phyloP scores from a whole-genome alignment of 2,329 filamentous ascomycete species.

The Dothistroma pini region DNA sequence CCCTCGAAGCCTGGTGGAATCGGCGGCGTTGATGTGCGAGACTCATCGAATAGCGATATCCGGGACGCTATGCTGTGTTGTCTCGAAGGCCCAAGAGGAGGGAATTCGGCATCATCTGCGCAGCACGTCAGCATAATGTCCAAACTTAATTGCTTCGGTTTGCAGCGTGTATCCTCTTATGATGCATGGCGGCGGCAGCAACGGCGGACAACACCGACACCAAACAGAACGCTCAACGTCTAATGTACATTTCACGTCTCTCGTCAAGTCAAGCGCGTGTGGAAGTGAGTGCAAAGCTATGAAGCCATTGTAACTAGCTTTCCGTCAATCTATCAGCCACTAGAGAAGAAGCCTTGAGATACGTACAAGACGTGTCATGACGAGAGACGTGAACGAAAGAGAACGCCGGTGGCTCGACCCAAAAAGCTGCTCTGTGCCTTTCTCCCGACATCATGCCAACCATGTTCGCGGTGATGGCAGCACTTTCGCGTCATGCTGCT shows the following conservation, averaged over 20 bases:
- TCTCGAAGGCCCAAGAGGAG: slow-evolving; percentile 24
- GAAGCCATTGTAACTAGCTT: slow-evolving; percentile 30
- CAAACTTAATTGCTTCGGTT: neutral
- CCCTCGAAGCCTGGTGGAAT: slow-evolving; percentile 37
- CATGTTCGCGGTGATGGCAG: slow-evolving; percentile 19
- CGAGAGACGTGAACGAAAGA: slow-evolving; percentile 23
- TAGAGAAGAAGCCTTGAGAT: slow-evolving; percentile 28
- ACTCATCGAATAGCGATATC: slow-evolving; percentile 27
- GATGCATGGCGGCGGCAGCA: slow-evolving; percentile 22
- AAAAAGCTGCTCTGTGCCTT: slow-evolving; percentile 6
- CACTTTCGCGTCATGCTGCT: slow-evolving; percentile 17
- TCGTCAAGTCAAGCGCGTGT: slow-evolving; percentile 26
- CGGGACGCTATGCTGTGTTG: slow-evolving; percentile 25
- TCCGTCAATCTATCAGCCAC: slow-evolving; percentile 36
- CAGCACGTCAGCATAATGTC: slow-evolving; percentile 17
- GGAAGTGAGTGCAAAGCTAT: slow-evolving; percentile 19
- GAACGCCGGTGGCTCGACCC: slow-evolving; percentile 14
- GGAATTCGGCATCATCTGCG: slow-evolving; percentile 31
- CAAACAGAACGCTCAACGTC: slow-evolving; percentile 16
- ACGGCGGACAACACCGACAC: slow-evolving; percentile 9
- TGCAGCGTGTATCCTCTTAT: slow-evolving; percentile 18
- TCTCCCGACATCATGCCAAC: slow-evolving; percentile 14
- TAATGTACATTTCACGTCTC: slow-evolving; percentile 24
- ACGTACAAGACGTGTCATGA: slow-evolving; percentile 33
- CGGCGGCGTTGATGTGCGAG: slow-evolving; percentile 34